Percentiles rank a stretch among this genome's conserved stretches.
Evolutionary conservation across 768 basidiomycete genomes (phyloP).

Genomic region (Suillus discolor): DNA sequence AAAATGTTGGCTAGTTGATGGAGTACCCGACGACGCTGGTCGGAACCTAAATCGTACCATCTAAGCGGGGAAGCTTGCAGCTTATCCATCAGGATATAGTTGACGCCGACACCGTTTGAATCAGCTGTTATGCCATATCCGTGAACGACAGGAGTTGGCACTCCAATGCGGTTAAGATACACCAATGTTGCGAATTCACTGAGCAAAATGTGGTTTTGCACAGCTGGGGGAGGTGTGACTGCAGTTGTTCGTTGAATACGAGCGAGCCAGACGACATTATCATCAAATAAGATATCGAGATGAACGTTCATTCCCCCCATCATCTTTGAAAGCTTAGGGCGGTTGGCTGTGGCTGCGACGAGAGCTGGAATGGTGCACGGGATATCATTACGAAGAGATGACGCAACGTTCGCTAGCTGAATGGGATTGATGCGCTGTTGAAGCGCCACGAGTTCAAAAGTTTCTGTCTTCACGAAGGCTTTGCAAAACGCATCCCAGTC

Average conservation of each 20-base stretch:
- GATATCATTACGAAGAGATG: neutral
- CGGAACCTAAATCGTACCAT: neutral
- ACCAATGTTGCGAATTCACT: neutral
- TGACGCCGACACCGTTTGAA: neutral
- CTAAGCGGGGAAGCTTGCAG: neutral
- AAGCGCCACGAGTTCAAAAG: neutral
- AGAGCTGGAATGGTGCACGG: neutral
- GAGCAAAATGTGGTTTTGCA: neutral
- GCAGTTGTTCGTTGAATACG: neutral
- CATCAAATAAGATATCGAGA: neutral
- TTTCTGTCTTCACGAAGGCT: neutral
- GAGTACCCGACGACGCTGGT: neutral
- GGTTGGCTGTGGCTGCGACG: neutral
- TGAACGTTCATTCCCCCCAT: neutral
- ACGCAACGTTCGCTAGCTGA: neutral
- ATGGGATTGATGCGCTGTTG: neutral
- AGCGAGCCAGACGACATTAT: neutral
- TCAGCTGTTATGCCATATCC: neutral
- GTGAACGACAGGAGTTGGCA: neutral
- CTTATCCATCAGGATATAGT: neutral
- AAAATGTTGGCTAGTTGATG: neutral
- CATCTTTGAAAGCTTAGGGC: neutral
- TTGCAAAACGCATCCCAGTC: neutral
- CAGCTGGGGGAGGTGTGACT: neutral
- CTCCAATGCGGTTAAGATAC: neutral